Conservation (phyloP, 441 rosid species). For the Raphanus hybrid region DNA sequence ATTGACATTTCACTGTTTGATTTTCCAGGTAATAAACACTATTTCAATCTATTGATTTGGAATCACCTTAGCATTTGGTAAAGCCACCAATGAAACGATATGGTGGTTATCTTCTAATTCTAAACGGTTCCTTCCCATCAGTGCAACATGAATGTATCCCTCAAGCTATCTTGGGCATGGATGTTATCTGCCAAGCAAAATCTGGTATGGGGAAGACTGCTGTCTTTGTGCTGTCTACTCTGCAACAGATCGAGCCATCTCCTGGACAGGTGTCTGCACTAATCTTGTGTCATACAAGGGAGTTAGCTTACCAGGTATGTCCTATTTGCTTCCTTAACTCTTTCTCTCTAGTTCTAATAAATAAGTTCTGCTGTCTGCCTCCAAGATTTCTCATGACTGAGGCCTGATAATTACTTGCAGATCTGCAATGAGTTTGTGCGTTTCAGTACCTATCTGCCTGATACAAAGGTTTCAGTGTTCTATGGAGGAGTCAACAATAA, state of each 20-base stretch:
- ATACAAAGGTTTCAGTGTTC: constrained; percentile 90
- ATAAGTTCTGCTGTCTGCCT: not conserved
- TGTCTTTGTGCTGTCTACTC: not conserved
- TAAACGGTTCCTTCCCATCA: constrained; percentile 60
- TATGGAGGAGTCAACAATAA: constrained; percentile 96
- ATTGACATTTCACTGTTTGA: not conserved
- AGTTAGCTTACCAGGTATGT: not conserved
- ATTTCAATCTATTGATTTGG: constrained; percentile 66
- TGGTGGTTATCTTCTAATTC: constrained; percentile 75
- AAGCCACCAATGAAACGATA: constrained; percentile 70
- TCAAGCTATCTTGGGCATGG: constrained; percentile 7
- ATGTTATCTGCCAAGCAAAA: constrained; percentile 4
- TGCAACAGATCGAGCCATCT: not conserved
- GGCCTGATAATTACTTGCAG: constrained; percentile 44
- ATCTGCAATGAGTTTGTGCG: constrained; percentile 97
- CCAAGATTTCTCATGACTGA: not conserved
- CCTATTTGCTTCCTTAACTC: not conserved
- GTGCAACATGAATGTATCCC: constrained; percentile 7
- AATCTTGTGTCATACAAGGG: not conserved
- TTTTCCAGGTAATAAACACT: constrained; percentile 72
- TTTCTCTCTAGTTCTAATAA: not conserved
- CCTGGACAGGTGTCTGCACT: constrained; percentile 7
- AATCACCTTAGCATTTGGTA: constrained; percentile 47
- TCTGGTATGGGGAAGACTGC: constrained; percentile 6
- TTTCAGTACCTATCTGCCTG: constrained; percentile 92